A percentile compares a stretch with the other conserved stretches of the same genome.
These are phyloP conservation scores for Solanum rostratum DNA, from an alignment of 257 asterid species.

Conservation along the genomic window DNA sequence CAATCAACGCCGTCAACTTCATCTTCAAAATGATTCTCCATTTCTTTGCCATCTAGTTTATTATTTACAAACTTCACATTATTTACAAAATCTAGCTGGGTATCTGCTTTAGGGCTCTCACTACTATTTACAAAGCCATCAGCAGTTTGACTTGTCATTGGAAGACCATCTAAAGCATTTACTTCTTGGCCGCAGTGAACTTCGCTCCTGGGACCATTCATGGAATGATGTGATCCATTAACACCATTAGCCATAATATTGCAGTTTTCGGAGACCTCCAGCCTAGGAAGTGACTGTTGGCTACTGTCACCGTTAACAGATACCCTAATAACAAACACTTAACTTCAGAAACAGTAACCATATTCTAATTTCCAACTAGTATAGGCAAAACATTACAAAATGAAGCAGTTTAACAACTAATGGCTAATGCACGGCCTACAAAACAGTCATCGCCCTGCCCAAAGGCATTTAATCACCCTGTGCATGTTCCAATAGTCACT, in stretches of 20 bases:
- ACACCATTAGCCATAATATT: constrained; percentile 12
- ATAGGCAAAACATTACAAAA: not conserved
- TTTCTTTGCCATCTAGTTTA: constrained; percentile 29
- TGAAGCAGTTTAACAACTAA: not conserved
- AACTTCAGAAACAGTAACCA: constrained; percentile 2
- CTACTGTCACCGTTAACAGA: constrained; percentile 22
- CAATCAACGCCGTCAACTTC: constrained; percentile 30
- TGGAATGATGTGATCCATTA: constrained; percentile 27
- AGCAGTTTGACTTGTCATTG: constrained; percentile 22
- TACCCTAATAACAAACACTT: constrained; percentile 1
- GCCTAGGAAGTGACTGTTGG: constrained; percentile 27
- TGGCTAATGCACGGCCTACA: not conserved
- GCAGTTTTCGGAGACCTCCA: constrained; percentile 22
- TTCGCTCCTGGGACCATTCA: constrained; percentile 21
- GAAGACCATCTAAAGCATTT: constrained; percentile 25
- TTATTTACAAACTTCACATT: constrained; percentile 50
- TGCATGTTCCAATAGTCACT: not conserved
- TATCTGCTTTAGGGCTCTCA: constrained; percentile 25
- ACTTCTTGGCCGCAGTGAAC: constrained; percentile 18
- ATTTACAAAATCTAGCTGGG: constrained; percentile 46
- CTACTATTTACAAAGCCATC: constrained; percentile 44
- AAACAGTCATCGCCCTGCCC: not conserved
- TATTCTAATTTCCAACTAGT: not conserved
- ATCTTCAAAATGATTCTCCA: constrained; percentile 28
- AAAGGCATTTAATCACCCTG: not conserved